Evolutionary conservation across 192 early-diverging fungal genomes (phyloP).

Genomic region (Backusella mclennaniae): DNA sequence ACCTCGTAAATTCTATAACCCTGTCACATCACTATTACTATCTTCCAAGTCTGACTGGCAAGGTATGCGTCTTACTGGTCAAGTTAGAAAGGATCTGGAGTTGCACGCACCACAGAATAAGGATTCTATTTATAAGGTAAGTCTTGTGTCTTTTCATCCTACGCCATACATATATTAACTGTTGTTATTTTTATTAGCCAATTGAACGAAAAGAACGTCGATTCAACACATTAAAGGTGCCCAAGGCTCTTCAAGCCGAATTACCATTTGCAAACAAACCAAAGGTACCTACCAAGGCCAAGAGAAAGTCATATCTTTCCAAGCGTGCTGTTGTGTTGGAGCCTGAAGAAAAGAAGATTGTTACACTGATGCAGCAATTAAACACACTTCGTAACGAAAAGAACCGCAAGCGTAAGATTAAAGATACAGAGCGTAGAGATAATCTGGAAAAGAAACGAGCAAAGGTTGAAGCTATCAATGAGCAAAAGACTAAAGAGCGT

Average conservation of each 20-base stretch:
- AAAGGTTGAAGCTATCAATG: conserved; percentile 42
- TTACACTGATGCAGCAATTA: conserved; percentile 80
- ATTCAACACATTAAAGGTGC: conserved; percentile 81
- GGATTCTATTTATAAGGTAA: conserved; percentile 86
- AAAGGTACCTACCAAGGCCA: conserved; percentile 60
- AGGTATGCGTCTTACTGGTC: conserved; percentile 85
- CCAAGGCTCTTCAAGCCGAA: conserved; percentile 75
- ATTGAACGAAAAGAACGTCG: conserved; percentile 71
- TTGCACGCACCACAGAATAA: conserved; percentile 67
- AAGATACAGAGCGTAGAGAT: conserved; percentile 51
- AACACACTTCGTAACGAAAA: conserved; percentile 88
- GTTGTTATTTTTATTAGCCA: conserved; percentile 41
- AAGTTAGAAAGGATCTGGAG: conserved; percentile 72
- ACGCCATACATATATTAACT: background rate
- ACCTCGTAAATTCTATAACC: conserved; percentile 96
- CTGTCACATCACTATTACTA: conserved; percentile 89
- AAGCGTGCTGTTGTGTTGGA: conserved; percentile 88
- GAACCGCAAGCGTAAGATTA: conserved; percentile 69
- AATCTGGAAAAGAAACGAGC: conserved; percentile 57
- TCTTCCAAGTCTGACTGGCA: conserved; percentile 76
- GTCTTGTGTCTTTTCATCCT: background rate
- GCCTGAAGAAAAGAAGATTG: conserved; percentile 87
- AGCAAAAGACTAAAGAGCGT: conserved; percentile 59
- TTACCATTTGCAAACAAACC: conserved; percentile 91
- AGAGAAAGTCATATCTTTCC: conserved; percentile 49